Conservation (phyloP, 1,139 yeast species). For the Geotrichum candidum region DNA sequence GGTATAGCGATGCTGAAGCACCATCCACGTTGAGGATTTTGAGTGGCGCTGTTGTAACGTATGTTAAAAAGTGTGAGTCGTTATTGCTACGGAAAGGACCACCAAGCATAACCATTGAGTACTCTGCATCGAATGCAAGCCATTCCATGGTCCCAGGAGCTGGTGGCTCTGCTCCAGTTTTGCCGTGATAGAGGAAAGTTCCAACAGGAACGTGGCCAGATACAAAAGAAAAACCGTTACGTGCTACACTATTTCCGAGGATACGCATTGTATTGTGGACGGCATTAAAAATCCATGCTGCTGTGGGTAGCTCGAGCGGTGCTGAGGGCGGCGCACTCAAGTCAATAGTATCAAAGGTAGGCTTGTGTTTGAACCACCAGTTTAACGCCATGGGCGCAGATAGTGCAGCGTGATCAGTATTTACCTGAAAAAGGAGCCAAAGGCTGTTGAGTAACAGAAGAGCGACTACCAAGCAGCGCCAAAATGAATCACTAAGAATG, state of each 20-base stretch:
- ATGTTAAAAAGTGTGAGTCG: slow-evolving; percentile 19
- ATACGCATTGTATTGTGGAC: slow-evolving; percentile 47
- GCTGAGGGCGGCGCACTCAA: neutral
- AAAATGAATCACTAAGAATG: slow-evolving; percentile 19
- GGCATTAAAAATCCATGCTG: slow-evolving; percentile 40
- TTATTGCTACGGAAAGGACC: slow-evolving; percentile 18
- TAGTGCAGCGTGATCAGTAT: neutral
- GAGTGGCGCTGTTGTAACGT: slow-evolving; percentile 1
- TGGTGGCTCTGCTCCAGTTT: slow-evolving; percentile 9
- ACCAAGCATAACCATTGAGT: slow-evolving; percentile 5
- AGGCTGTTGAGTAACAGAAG: neutral
- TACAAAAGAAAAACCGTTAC: slow-evolving; percentile 50
- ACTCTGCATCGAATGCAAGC: slow-evolving; percentile 12
- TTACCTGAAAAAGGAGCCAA: neutral
- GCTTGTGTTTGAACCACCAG: neutral
- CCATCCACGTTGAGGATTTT: slow-evolving; percentile 13
- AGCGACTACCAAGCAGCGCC: slow-evolving; percentile 15
- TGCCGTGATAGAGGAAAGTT: slow-evolving; percentile 45
- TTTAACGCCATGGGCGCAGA: neutral
- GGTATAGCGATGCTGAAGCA: slow-evolving; percentile 18
- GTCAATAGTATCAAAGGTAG: neutral
- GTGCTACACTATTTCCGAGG: slow-evolving; percentile 45
- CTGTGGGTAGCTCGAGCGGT: neutral
- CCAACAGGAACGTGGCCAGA: slow-evolving; percentile 55
- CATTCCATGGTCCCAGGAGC: slow-evolving; percentile 6